A percentile compares a stretch with the other conserved stretches of the same genome.
Evolutionary conservation across 768 basidiomycete species (phyloP).

Genomic region (Epithele typhae): DNA sequence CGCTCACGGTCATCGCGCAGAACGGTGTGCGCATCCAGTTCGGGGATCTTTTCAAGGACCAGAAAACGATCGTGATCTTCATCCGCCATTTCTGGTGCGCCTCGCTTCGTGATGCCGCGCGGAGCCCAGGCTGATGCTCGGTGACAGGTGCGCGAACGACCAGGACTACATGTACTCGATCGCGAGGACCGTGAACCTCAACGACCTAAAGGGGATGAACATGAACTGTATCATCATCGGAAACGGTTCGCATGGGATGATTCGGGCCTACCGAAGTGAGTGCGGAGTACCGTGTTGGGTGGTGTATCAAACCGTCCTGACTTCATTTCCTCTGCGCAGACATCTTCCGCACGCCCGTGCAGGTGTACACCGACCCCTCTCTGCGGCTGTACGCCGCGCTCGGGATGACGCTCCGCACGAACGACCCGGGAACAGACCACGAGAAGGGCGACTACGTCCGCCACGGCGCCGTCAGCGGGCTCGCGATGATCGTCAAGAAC

Average conservation of each 20-base stretch:
- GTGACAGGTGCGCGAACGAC: constrained; percentile 65
- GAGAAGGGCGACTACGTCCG: constrained; percentile 56
- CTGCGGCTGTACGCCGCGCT: constrained; percentile 64
- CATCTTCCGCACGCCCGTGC: constrained; percentile 68
- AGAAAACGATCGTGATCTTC: constrained; percentile 73
- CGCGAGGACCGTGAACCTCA: constrained; percentile 41
- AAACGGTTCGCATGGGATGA: constrained; percentile 73
- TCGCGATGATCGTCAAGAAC: constrained; percentile 69
- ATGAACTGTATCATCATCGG: constrained; percentile 71
- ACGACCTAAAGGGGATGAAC: constrained; percentile 42
- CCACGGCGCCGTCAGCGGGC: constrained; percentile 60
- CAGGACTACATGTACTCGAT: constrained; percentile 85
- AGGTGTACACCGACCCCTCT: constrained; percentile 77
- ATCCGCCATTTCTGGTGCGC: constrained; percentile 79
- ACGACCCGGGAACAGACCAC: constrained; percentile 37
- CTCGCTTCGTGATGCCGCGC: not conserved
- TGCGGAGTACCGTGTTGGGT: constrained; percentile 10
- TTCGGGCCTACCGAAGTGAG: constrained; percentile 66
- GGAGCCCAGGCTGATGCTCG: not conserved
- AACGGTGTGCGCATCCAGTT: constrained; percentile 65
- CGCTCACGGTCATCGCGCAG: constrained; percentile 60
- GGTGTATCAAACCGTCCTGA: not conserved
- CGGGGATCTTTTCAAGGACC: constrained; percentile 56
- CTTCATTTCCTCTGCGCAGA: constrained; percentile 29
- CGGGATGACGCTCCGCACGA: constrained; percentile 62